phyloP scores from a whole-genome alignment of 2,329 filamentous ascomycete species.

The Calonectria pseudoturangicola region DNA sequence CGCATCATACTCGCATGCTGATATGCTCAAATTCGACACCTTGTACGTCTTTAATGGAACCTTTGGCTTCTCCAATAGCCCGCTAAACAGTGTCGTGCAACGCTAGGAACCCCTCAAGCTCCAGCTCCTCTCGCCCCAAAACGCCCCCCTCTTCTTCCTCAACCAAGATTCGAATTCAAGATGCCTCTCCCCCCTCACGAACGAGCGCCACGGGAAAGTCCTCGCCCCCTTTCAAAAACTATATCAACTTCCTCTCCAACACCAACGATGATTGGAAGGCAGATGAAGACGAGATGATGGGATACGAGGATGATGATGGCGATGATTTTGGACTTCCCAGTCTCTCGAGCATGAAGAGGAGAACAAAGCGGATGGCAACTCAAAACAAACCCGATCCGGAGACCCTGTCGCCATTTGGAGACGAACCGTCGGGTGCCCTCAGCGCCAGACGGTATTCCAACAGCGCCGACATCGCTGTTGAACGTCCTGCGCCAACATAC shows the following conservation, averaged over 20 bases:
- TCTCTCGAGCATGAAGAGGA: slow-evolving; percentile 91
- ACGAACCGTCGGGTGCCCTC: slow-evolving; percentile 61
- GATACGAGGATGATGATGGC: slow-evolving; percentile 90
- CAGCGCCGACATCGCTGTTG: slow-evolving; percentile 95
- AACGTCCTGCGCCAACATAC: slow-evolving; percentile 88
- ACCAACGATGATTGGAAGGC: slow-evolving; percentile 89
- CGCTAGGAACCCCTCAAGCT: slow-evolving; percentile 75
- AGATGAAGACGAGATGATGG: slow-evolving; percentile 85
- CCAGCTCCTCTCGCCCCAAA: slow-evolving; percentile 78
- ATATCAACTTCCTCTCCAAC: slow-evolving; percentile 87
- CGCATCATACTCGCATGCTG: slow-evolving; percentile 96
- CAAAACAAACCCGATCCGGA: slow-evolving; percentile 59
- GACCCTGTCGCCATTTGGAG: slow-evolving; percentile 60
- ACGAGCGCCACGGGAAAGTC: slow-evolving; percentile 73
- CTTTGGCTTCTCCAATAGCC: not conserved
- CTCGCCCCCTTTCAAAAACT: slow-evolving; percentile 80
- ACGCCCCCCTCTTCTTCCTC: slow-evolving; percentile 82
- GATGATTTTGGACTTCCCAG: slow-evolving; percentile 97
- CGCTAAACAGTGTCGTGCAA: slow-evolving; percentile 34
- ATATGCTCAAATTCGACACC: slow-evolving; percentile 91
- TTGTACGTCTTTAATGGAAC: slow-evolving; percentile 72
- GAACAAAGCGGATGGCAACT: slow-evolving; percentile 73
- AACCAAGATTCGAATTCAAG: slow-evolving; percentile 69
- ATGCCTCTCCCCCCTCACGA: slow-evolving; percentile 74
- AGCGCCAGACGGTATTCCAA: slow-evolving; percentile 80